Percentiles rank a stretch among this genome's conserved stretches.
Conservation (phyloP, 2,329 filamentous ascomycete genomes). For the Neonectria magnoliae region DNA sequence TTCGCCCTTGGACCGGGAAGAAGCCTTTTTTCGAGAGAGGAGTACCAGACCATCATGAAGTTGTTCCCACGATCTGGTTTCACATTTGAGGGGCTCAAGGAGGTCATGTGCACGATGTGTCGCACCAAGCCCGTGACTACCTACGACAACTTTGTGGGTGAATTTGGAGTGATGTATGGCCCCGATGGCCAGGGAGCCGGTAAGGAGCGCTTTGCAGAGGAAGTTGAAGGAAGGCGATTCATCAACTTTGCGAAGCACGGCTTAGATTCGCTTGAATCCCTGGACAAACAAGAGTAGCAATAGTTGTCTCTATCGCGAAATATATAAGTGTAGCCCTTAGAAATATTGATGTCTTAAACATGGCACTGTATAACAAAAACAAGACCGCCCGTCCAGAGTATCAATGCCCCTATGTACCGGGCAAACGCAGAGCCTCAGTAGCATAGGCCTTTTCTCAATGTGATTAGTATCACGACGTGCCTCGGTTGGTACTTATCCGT, state of each 20-base stretch:
- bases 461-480: no score
- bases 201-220: background rate
- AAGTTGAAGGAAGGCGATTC: background rate
- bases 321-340: no score
- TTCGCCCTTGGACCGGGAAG: constrained; percentile 10
- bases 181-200: background rate
- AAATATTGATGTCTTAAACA: no score
- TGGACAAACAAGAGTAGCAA: background rate
- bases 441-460: no score
- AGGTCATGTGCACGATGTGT: constrained; percentile 22
- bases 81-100: constrained; percentile 8
- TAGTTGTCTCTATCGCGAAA: no score
- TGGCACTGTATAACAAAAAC: no score
- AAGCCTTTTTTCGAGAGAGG: constrained; percentile 15
- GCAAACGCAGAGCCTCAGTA: no score
- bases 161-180: background rate
- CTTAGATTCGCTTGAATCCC: background rate
- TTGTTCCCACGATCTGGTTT: constrained; percentile 24
- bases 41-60: constrained; percentile 11
- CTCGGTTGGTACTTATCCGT: no score
- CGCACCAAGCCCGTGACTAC: constrained; percentile 16
- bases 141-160: constrained; percentile 16
- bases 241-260: background rate
- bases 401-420: no score
- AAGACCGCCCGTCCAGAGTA: no score